Percentiles rank a stretch among this genome's conserved stretches.
phyloP scores from a whole-genome alignment of 116 monocot species.

The Trichopus zeylanicus region DNA sequence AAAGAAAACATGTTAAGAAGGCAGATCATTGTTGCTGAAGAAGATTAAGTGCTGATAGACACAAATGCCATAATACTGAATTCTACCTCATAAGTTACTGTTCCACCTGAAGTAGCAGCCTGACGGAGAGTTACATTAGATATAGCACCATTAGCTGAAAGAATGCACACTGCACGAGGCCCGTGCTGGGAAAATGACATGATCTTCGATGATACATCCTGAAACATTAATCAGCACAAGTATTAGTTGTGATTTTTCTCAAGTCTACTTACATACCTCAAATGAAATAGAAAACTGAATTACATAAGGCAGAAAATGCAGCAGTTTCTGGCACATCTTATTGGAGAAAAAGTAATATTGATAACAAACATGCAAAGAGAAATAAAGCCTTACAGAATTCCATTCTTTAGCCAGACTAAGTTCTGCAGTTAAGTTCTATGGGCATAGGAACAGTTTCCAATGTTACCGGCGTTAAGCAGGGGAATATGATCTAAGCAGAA shows the following conservation, averaged over 20 bases:
- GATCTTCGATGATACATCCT: conserved; percentile 95
- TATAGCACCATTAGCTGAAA: conserved; percentile 94
- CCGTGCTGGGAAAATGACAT: conserved; percentile 95
- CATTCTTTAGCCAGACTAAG: no score
- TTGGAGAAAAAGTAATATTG: no score
- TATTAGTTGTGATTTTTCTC: conserved; percentile 1
- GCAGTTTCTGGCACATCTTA: no score
- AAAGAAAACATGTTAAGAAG: no score
- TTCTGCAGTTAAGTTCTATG: no score
- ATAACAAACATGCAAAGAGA: no score
- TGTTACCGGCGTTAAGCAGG: no score
- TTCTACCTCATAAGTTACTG: conserved; percentile 96
- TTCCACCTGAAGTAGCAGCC: conserved; percentile 90
- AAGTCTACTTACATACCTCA: not conserved
- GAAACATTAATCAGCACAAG: conserved; percentile 6
- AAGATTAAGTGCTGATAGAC: not conserved
- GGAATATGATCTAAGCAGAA: no score
- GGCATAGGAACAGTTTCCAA: no score
- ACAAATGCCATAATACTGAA: not conserved
- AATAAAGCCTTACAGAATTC: no score
- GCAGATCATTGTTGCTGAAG: not conserved
- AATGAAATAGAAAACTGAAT: not conserved
- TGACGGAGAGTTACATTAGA: conserved; percentile 97
- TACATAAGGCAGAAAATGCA: no score
- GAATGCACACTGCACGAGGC: conserved; percentile 82